A percentile compares a stretch with the other conserved stretches of the same genome.
phyloP scores from a whole-genome alignment of 225 moss, liverwort and hornwort genomes.

The Pleurozium schreberi region DNA sequence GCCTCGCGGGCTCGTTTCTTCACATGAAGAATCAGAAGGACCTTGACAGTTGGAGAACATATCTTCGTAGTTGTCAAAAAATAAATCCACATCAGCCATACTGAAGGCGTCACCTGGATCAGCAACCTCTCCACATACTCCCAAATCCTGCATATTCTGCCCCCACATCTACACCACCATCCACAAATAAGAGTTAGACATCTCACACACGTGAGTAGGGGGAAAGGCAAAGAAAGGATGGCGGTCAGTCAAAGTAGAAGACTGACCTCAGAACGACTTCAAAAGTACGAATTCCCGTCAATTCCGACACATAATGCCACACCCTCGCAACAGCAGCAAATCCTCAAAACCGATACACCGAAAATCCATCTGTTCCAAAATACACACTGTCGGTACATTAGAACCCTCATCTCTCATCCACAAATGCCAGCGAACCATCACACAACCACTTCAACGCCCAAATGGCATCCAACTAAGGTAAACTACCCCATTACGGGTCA shows the following conservation, averaged over 20 bases:
- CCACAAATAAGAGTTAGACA: not conserved
- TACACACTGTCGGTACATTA: not conserved
- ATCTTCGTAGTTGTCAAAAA: conserved; percentile 47
- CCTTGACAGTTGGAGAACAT: conserved; percentile 31
- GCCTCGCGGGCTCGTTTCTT: conserved; percentile 18
- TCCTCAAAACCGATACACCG: not conserved
- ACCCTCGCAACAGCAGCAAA: not conserved
- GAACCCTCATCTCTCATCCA: not conserved
- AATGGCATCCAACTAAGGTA: not conserved
- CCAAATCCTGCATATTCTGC: conserved; percentile 56
- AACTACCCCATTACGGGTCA: too few species aligned
- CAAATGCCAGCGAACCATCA: not conserved
- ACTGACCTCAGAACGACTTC: not conserved
- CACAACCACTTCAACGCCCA: not conserved
- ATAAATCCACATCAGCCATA: conserved; percentile 50
- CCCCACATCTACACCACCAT: conserved; percentile 35
- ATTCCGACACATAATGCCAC: not conserved
- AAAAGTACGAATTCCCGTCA: not conserved
- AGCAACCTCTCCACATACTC: conserved; percentile 43
- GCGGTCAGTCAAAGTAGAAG: not conserved
- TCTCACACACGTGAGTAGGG: not conserved
- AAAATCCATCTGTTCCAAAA: conserved; percentile 7
- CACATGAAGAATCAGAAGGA: conserved; percentile 14
- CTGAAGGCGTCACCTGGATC: conserved; percentile 40
- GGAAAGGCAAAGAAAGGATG: not conserved